Evolutionary conservation across 2,329 filamentous ascomycete species (phyloP).

Genomic region (Immersiporthe knoxdaviesiana): DNA sequence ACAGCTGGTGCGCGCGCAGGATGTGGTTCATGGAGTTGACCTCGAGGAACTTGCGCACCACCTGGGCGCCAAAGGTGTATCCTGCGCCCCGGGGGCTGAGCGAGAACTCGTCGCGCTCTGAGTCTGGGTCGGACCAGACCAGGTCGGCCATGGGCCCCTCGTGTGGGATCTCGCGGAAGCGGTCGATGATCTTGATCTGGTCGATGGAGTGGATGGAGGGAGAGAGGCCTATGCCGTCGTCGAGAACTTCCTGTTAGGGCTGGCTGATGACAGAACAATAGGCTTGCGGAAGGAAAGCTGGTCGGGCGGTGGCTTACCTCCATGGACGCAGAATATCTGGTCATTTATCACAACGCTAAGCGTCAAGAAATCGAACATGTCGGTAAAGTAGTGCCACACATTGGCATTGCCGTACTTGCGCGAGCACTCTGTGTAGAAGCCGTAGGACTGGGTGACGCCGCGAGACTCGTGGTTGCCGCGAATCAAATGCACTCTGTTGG

Average conservation of each 20-base stretch:
- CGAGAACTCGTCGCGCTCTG: conserved; percentile 96
- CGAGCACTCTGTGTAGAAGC: conserved; percentile 97
- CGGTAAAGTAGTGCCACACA: conserved; percentile 99
- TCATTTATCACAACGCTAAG: conserved; percentile 97
- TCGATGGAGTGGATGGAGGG: conserved; percentile 97
- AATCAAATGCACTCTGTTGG: conserved; percentile 91
- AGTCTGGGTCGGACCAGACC: conserved; percentile 97
- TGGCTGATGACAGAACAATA: not conserved
- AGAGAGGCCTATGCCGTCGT: conserved; percentile 70
- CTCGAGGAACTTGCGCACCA: conserved; percentile 96
- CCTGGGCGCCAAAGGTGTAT: conserved; percentile 96
- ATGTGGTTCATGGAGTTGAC: conserved; percentile 99
- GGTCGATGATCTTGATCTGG: conserved; percentile 99
- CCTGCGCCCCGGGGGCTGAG: conserved; percentile 91
- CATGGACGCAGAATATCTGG: conserved; percentile 98
- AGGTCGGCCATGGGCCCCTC: conserved; percentile 99
- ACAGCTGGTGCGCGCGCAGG: conserved; percentile 94
- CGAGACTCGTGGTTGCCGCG: conserved; percentile 97
- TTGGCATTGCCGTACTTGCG: conserved; percentile 98
- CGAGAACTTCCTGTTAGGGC: conserved; percentile 7
- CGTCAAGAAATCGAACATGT: conserved; percentile 99
- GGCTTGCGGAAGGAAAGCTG: not conserved
- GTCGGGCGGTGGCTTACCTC: conserved; percentile 56
- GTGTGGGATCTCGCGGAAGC: conserved; percentile 97
- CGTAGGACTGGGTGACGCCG: conserved; percentile 97